phyloP scores from a whole-genome alignment of 352 stramenopile species.

The Pythium grandisporangium region DNA sequence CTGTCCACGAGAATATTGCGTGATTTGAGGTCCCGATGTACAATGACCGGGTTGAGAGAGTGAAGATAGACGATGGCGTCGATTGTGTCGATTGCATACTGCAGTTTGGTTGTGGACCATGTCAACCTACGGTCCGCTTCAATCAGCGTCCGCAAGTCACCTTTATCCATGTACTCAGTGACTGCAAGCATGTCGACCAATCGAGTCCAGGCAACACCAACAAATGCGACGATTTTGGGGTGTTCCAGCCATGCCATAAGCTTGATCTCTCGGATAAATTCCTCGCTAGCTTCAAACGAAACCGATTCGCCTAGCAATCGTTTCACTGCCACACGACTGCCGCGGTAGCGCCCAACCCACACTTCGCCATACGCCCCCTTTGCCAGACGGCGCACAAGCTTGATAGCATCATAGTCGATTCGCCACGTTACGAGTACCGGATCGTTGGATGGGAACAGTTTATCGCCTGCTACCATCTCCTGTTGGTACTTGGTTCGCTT shows the following conservation, averaged over 20 bases:
- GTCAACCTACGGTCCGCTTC: conserved; percentile 18
- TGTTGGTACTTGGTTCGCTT: conserved; percentile 46
- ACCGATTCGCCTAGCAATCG: conserved; percentile 31
- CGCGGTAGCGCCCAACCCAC: conserved; percentile 59
- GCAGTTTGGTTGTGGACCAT: conserved; percentile 30
- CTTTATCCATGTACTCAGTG: conserved; percentile 61
- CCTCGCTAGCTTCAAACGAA: conserved; percentile 39
- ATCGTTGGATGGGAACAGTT: conserved; percentile 62
- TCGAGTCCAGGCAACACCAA: conserved; percentile 69
- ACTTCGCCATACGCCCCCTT: conserved; percentile 66
- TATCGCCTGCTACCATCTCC: conserved; percentile 44
- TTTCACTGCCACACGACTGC: conserved; percentile 49
- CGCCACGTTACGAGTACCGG: conserved; percentile 63
- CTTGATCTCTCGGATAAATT: conserved; percentile 62
- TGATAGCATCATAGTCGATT: conserved; percentile 59
- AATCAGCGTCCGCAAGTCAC: conserved; percentile 47
- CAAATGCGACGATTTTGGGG: conserved; percentile 53
- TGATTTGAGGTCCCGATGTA: conserved; percentile 67
- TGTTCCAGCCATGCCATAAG: conserved; percentile 64
- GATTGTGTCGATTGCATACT: conserved; percentile 51
- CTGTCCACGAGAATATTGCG: conserved; percentile 59
- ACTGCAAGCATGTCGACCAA: conserved; percentile 58
- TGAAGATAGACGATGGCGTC: conserved; percentile 66
- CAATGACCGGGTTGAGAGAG: conserved; percentile 48
- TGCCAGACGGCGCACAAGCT: conserved; percentile 49